Evolutionary conservation across 2,329 filamentous ascomycete species (phyloP).

Genomic region (Escovopsis sp.): DNA sequence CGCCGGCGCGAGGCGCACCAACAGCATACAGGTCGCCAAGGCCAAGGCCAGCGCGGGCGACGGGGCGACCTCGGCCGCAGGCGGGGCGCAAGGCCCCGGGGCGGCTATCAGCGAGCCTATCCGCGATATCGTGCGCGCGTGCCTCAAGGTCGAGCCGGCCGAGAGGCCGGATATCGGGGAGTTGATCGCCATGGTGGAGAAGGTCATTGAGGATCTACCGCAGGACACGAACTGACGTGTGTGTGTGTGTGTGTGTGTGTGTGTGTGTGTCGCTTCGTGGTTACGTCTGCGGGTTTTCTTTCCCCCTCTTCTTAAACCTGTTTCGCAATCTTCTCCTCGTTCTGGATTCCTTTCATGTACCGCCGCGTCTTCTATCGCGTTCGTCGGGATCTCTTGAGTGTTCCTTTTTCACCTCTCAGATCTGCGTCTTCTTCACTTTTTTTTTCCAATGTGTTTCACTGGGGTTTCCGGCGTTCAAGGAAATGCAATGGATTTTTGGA

Average conservation of each 20-base stretch:
- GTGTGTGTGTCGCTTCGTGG: neutral
- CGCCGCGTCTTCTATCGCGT: too few species aligned
- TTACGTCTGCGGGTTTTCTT: too few species aligned
- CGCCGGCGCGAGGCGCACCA: slow-evolving; percentile 34
- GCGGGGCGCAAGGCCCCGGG: slow-evolving; percentile 12
- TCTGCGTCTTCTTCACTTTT: too few species aligned
- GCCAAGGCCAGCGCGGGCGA: slow-evolving; percentile 13
- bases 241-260: too few species aligned
- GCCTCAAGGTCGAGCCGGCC: slow-evolving; percentile 70
- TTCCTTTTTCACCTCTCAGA: too few species aligned
- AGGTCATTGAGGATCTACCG: slow-evolving; percentile 51
- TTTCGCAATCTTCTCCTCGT: too few species aligned
- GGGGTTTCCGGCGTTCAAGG: too few species aligned
- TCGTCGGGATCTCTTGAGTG: too few species aligned
- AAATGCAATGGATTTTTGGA: too few species aligned
- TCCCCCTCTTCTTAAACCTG: too few species aligned
- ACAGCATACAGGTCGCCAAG: slow-evolving; percentile 23
- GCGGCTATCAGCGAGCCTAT: slow-evolving; percentile 66
- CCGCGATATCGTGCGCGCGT: slow-evolving; percentile 75
- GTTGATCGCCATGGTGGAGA: slow-evolving; percentile 65
- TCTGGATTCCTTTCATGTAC: too few species aligned
- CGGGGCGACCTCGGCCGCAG: slow-evolving; percentile 2
- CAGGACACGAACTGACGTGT: slow-evolving; percentile 11
- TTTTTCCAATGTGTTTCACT: too few species aligned
- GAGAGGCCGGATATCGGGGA: slow-evolving; percentile 81